Evolutionary conservation across 1,284 basidiomycete species (phyloP), one percentile per base, ranked within the genome.

Genomic region (Chalciporus piperatoides): DNA sequence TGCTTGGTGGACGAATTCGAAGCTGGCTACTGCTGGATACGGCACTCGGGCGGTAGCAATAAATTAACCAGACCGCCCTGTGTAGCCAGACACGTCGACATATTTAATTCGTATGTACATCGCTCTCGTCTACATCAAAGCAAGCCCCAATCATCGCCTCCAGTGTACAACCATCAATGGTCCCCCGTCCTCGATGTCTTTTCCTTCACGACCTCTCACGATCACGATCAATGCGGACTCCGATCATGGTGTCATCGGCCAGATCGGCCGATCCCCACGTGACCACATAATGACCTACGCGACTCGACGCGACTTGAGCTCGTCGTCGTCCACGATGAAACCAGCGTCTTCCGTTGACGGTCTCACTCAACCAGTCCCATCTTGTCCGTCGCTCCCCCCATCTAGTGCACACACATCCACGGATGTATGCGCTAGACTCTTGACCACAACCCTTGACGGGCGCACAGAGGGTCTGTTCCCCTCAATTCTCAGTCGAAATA

Each of bases 371-470:
- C 68, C 65, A 32, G 54, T 66, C 3, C 54, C 65, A 0, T 68
- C 64, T 8, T 52, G 40, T 7, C 65, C 60, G 4, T 46, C 63
- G 4, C 27, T 42, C 30, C 44, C 67, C 24, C 43, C 38, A 0
- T 50, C 56, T 23, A 1, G 21, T 3, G 36, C 47, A 0, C 40
- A 40, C 7, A 38, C 52, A 1, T 62, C 59, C 3, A 48, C 55
- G 43, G 63, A 73, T 71, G 68, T 83, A 78, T 88, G 86, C 73
- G 86, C 86, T 12, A 86, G 83, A 59, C 68, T 89, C 7, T 67
- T 82, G 21, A 86, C 85, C 0, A 68, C 68, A 5, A 76, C 75
- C 40, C 61, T 64, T 30, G 68, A 74, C 19, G 83, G 81, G 6
- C 71, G 75, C 32, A 80, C 74, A 63, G 83, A 88, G 75, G 79